Evolutionary conservation across 2,329 filamentous ascomycete species (phyloP).

Genomic region (Tolypocladium paradoxum): DNA sequence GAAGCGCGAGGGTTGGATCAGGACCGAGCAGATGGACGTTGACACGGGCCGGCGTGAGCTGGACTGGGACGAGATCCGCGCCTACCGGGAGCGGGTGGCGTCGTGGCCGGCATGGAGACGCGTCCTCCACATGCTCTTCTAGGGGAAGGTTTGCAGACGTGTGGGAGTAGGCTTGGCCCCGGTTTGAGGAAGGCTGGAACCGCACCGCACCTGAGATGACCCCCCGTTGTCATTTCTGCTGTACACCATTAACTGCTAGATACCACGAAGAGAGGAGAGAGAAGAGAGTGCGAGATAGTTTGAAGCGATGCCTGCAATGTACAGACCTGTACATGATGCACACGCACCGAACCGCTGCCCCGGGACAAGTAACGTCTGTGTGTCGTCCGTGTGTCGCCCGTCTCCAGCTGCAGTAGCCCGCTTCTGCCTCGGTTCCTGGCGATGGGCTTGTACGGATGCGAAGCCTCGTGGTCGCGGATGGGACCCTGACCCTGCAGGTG

Average conservation of each 20-base stretch:
- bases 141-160: conserved; percentile 4
- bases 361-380: too few relatives aligned
- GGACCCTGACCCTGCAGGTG: neutral
- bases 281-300: neutral
- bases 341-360: neutral
- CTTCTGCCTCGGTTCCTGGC: neutral
- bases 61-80: conserved; percentile 54
- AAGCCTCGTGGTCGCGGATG: neutral
- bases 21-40: conserved; percentile 51
- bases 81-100: conserved; percentile 36
- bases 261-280: conserved; percentile 7
- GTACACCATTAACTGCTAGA: conserved; percentile 12
- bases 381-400: neutral
- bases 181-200: neutral
- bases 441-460: neutral
- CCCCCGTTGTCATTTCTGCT: conserved; percentile 2
- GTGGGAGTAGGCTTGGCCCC: neutral
- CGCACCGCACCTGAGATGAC: neutral
- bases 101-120: conserved; percentile 41
- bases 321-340: neutral
- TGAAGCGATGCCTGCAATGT: neutral
- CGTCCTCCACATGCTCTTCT: conserved; percentile 25
- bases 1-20: conserved; percentile 54
- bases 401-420: neutral
- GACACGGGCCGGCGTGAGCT: conserved; percentile 55